Base-by-base conservation (phyloP, 257 asterid genomes). In the Orobanche coerulescens region DNA sequence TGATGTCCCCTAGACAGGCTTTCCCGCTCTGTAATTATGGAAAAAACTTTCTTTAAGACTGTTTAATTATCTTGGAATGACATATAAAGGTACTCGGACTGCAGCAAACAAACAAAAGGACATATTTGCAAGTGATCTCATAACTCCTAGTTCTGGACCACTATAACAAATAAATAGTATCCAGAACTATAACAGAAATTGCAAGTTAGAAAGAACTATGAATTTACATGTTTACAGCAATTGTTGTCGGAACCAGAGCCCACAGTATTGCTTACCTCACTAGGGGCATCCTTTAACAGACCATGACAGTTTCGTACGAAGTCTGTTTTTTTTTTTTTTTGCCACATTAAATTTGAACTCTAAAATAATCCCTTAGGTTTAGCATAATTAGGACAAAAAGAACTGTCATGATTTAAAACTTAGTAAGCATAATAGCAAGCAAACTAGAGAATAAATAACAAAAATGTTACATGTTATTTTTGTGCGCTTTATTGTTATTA, bases 1-100 rank as follows among this genome's bases (percentile, higher is more conserved):
- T 80, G 47, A 84, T 77, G 24, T 93, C 97, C 58, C 99, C 99
- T 13, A 93, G 77, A 66, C 99, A 89, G 0, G 90, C 79, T 78
- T 85, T 81, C 48, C 92, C 99, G 42, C 73, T 89, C 99, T 93
- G 54, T 75, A 31, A 70, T 26, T 46, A n/a, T n/a, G n/a, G n/a
- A n/a, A n/a, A n/a, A n/a, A n/a, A n/a, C n/a, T n/a, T n/a, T n/a
- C n/a, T n/a, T n/a, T n/a, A n/a, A n/a, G n/a, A n/a, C n/a, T n/a
- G n/a, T n/a, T n/a, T n/a, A n/a, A n/a, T n/a, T n/a, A n/a, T n/a
- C n/a, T n/a, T n/a, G n/a, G n/a, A n/a, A n/a, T n/a, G n/a, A n/a
- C n/a, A n/a, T n/a, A n/a, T n/a, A n/a, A n/a, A n/a, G n/a, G n/a
- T n/a, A n/a, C n/a, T n/a, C n/a, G n/a, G n/a, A n/a, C n/a, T n/a